Percentiles rank a stretch among this genome's conserved stretches.
These are phyloP conservation scores for Podosphaera xanthii DNA, from an alignment of 2,329 filamentous ascomycete genomes.

Conservation along the genomic window DNA sequence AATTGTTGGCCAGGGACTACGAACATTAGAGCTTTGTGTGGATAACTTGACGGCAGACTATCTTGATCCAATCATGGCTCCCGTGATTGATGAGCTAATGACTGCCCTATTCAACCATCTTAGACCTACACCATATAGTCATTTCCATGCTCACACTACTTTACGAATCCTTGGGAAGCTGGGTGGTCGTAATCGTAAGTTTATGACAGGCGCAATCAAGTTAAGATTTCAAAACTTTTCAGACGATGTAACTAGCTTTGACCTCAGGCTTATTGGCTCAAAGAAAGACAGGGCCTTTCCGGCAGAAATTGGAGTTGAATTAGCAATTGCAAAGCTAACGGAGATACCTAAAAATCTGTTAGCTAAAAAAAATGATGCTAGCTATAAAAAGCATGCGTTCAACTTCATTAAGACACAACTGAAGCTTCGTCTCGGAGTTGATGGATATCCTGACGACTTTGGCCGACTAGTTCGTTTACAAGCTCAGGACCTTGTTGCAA, in stretches of 20 bases:
- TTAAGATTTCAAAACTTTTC: constrained; percentile 65
- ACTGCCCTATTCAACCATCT: constrained; percentile 91
- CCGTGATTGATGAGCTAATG: constrained; percentile 97
- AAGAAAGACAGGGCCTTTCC: constrained; percentile 78
- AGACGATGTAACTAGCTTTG: constrained; percentile 72
- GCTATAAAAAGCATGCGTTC: constrained; percentile 86
- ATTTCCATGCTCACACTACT: constrained; percentile 93
- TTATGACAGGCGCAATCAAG: constrained; percentile 73
- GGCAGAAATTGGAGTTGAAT: constrained; percentile 63
- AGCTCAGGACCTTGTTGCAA: constrained; percentile 59
- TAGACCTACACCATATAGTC: constrained; percentile 79
- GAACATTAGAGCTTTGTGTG: constrained; percentile 87
- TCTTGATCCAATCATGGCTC: constrained; percentile 94
- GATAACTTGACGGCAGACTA: constrained; percentile 97
- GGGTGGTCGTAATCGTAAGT: constrained; percentile 84
- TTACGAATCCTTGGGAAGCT: constrained; percentile 95
- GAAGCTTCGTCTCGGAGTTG: constrained; percentile 73
- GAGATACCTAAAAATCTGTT: constrained; percentile 44
- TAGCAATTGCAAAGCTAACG: constrained; percentile 70
- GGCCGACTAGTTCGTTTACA: constrained; percentile 66
- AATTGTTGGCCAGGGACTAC: constrained; percentile 76
- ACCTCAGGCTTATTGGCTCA: constrained; percentile 72
- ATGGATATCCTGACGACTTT: constrained; percentile 75
- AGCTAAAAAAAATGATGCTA: constrained; percentile 38
- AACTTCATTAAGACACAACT: constrained; percentile 71